Conservation (phyloP, 1,284 basidiomycete species). For the Cutaneotrichosporon dermatis region DNA sequence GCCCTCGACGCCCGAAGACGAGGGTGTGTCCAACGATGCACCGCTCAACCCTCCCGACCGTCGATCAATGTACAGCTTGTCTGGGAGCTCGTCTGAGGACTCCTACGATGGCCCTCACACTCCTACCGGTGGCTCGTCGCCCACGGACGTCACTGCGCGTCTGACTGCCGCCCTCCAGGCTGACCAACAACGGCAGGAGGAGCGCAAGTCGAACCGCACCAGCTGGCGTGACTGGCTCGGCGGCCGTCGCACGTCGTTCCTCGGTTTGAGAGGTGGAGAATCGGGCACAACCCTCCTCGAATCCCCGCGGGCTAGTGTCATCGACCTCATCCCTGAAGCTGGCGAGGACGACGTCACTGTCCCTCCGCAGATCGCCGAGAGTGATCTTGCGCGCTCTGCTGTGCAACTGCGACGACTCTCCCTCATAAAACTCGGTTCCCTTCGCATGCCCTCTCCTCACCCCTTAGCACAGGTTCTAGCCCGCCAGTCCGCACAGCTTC, state of each 20-base stretch:
- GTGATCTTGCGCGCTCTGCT: constrained; percentile 12
- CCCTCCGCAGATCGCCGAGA: constrained; percentile 1
- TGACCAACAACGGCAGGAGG: constrained; percentile 6
- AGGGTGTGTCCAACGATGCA: not conserved
- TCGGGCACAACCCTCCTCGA: constrained; percentile 8
- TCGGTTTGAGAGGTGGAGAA: constrained; percentile 11
- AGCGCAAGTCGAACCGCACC: constrained; percentile 6
- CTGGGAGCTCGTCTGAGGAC: constrained; percentile 22
- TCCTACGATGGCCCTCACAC: constrained; percentile 37
- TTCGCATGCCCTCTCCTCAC: constrained; percentile 42
- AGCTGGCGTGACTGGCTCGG: constrained; percentile 21
- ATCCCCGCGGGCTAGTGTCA: constrained; percentile 9
- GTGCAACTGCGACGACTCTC: constrained; percentile 36
- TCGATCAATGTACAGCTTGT: constrained; percentile 29
- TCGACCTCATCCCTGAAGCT: constrained; percentile 7
- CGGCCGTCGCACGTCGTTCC: constrained; percentile 13
- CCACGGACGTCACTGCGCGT: constrained; percentile 16
- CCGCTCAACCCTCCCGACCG: not conserved
- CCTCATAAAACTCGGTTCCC: constrained; percentile 31
- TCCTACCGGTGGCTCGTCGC: constrained; percentile 18
- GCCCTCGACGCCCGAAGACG: constrained; percentile 3
- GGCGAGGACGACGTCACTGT: not conserved
- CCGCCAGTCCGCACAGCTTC: constrained; percentile 34
- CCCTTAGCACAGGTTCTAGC: constrained; percentile 33
- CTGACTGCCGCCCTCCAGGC: constrained; percentile 10